Evolutionary conservation across 2,329 filamentous ascomycete genomes (phyloP), one percentile per base, ranked within the genome.

Genomic region (Neocucurbitaria cava): DNA sequence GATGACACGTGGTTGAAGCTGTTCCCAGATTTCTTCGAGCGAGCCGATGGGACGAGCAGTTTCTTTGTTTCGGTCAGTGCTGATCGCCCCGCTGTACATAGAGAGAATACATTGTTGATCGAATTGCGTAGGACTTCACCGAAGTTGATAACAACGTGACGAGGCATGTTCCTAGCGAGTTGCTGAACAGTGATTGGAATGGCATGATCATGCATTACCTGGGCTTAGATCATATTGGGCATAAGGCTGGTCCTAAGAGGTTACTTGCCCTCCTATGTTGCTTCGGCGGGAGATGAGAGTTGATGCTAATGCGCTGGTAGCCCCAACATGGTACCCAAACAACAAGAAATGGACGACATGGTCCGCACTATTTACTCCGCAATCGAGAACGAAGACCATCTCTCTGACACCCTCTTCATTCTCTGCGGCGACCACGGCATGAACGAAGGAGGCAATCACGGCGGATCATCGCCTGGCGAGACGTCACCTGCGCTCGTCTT

Each of bases 131-230:
- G 92, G 95, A 99, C 76, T 99, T 97, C 70, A 96, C 91, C 45
- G 93, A 99, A 80, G 96, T 99, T 61, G 95, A 99, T 78, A 89
- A 92, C 73, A 99, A 99, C 75, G 95, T 99, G 65, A 99, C 95
- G 2, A 87, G 95, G 58, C 92, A 99, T 79, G 82, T 99, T 48
- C 83, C 89, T 5, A 79, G 80, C 31, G 94, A 98, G 77, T 81
- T 99, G 56, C 76, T 80, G 52, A 87, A 86, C 36, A 78, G 86
- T 51, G 95, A 99, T 70, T 99, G 95, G 95, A 89, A 91, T 73
- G 89, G 89, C 2, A 89, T 98, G 88, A 87, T 99, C 18, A 84
- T 99, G 75, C 95, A 99, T 78, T 99, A 96, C 70, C 85, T 99
- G 38, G 95, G 95, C 0, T 82, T 99, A 52, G 95, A 99, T 74